These are phyloP conservation scores for Musa balbisiana DNA, from an alignment of 202 grass and related monocot genomes.

Conservation along the genomic window DNA sequence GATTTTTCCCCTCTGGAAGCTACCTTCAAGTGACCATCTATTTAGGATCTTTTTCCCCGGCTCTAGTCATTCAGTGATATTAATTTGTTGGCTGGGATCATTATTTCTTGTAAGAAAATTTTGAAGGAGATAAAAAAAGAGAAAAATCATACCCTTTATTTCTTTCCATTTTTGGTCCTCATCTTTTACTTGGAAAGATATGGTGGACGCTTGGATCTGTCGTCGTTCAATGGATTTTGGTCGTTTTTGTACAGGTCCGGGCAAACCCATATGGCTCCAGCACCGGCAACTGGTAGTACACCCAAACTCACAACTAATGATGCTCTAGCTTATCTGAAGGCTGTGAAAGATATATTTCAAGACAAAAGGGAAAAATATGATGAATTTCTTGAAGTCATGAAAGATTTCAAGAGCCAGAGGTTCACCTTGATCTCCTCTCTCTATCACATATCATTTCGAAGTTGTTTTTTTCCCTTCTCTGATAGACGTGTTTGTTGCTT, in stretches of 20 bases:
- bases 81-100: not conserved
- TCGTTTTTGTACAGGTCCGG: constrained; percentile 12
- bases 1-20: not conserved
- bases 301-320: constrained; percentile 89
- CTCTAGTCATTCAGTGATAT: not conserved
- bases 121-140: too few relatives aligned
- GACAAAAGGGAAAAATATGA: constrained; percentile 96
- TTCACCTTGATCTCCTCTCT: constrained; percentile 9
- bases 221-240: constrained; percentile 4
- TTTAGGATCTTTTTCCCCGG: not conserved
- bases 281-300: constrained; percentile 12
- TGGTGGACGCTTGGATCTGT: not conserved
- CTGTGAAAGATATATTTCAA: constrained; percentile 97
- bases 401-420: constrained; percentile 99
- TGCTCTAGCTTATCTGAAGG: constrained; percentile 83
- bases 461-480: not conserved
- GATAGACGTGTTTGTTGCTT: not conserved
- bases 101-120: too few relatives aligned
- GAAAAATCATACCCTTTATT: too few relatives aligned
- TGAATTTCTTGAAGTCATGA: constrained; percentile 99
- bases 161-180: not conserved
- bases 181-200: not conserved
- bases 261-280: constrained; percentile 15
- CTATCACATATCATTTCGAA: not conserved
- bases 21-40: not conserved